Evolutionary conservation across 2,329 filamentous ascomycete genomes (phyloP).

Genomic region (Colletotrichum destructivum): DNA sequence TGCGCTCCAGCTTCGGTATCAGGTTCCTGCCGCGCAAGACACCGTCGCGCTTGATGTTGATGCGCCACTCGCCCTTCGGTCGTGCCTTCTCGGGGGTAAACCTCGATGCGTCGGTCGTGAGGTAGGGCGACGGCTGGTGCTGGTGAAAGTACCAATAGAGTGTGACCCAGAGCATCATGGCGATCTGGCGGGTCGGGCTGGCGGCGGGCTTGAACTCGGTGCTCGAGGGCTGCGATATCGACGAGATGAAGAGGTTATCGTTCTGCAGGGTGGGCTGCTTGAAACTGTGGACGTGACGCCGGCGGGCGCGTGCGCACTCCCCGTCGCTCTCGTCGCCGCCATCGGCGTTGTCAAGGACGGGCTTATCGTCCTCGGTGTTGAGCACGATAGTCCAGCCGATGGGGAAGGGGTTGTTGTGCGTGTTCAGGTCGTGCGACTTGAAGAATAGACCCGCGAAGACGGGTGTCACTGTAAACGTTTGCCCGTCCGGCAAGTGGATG

Average conservation of each 20-base stretch:
- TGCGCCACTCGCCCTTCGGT: constrained; percentile 88
- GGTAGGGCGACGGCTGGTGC: constrained; percentile 75
- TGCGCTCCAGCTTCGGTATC: constrained; percentile 91
- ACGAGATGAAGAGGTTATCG: constrained; percentile 92
- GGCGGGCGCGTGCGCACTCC: constrained; percentile 43
- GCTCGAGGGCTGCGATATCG: constrained; percentile 86
- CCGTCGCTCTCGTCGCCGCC: constrained; percentile 53
- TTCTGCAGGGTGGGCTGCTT: constrained; percentile 80
- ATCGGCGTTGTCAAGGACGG: constrained; percentile 43
- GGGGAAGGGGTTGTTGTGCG: constrained; percentile 80
- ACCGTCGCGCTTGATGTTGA: constrained; percentile 89
- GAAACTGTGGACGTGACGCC: constrained; percentile 74
- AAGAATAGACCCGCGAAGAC: constrained; percentile 95
- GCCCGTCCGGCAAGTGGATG: constrained; percentile 88
- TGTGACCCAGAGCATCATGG: constrained; percentile 96
- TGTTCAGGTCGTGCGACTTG: constrained; percentile 83
- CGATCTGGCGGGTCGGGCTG: constrained; percentile 89
- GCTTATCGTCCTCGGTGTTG: constrained; percentile 72
- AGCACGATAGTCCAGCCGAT: constrained; percentile 93
- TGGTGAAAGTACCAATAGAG: constrained; percentile 99
- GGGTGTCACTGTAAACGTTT: constrained; percentile 83
- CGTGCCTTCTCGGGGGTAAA: constrained; percentile 78
- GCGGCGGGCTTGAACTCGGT: constrained; percentile 84
- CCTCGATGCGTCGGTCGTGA: constrained; percentile 75
- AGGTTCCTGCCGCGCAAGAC: constrained; percentile 87